phyloP scores from a whole-genome alignment of 768 basidiomycete genomes.

The Coprinellus micaceus region DNA sequence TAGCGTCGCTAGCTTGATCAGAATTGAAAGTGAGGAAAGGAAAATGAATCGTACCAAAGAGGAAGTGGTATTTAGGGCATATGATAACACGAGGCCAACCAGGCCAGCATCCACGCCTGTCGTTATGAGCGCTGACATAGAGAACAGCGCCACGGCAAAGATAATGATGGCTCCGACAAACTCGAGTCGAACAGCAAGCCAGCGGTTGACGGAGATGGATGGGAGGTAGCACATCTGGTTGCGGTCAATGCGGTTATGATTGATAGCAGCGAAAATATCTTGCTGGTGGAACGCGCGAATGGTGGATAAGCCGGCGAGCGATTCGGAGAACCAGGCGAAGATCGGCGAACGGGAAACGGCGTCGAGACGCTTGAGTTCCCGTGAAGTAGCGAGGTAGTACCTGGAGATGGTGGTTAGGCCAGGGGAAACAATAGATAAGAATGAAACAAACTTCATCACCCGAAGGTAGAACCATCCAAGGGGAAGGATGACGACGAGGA shows the following conservation, averaged over 20 bases:
- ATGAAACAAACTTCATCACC: conserved; percentile 65
- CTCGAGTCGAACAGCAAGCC: conserved; percentile 82
- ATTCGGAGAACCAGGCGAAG: conserved; percentile 85
- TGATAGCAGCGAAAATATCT: conserved; percentile 59
- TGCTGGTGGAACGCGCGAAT: conserved; percentile 81
- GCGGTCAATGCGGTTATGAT: conserved; percentile 73
- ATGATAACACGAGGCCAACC: conserved; percentile 82
- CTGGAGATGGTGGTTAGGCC: conserved; percentile 37
- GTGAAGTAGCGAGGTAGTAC: conserved; percentile 83
- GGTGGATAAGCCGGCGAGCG: conserved; percentile 69
- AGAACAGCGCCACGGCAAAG: conserved; percentile 61
- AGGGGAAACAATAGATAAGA: too few relatives aligned
- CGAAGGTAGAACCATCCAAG: conserved; percentile 74
- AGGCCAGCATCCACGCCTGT: conserved; percentile 82
- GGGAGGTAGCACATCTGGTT: conserved; percentile 80
- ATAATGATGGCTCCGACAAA: conserved; percentile 82
- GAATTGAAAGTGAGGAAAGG: neutral
- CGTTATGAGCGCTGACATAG: conserved; percentile 67
- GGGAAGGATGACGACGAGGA: conserved; percentile 72
- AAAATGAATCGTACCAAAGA: conserved; percentile 52
- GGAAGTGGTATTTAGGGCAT: conserved; percentile 81
- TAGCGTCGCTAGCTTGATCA: conserved; percentile 24
- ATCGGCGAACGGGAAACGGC: conserved; percentile 89
- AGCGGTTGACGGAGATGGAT: conserved; percentile 73
- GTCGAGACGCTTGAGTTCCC: conserved; percentile 85